phyloP scores from a whole-genome alignment of 2,329 filamentous ascomycete genomes.

The Diplodia seriata region DNA sequence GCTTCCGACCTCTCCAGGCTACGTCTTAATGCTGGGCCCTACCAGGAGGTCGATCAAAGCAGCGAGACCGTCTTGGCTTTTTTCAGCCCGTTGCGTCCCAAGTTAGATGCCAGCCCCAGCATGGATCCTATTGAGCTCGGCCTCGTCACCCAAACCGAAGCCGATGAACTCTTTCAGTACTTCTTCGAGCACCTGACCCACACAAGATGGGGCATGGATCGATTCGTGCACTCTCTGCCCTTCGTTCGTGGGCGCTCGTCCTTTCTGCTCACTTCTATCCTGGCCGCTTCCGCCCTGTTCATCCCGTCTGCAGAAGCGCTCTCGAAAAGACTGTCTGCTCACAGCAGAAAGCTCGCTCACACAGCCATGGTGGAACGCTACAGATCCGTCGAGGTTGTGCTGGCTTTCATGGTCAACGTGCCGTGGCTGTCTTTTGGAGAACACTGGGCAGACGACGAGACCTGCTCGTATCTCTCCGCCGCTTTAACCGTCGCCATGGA shows the following conservation, averaged over 20 bases:
- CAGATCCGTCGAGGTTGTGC: constrained; percentile 74
- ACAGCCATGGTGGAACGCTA: constrained; percentile 67
- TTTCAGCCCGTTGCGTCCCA: constrained; percentile 69
- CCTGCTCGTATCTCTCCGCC: constrained; percentile 73
- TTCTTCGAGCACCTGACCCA: constrained; percentile 75
- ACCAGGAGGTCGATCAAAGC: constrained; percentile 9
- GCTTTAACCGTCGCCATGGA: constrained; percentile 74
- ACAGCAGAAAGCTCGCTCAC: constrained; percentile 68
- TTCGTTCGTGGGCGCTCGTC: constrained; percentile 73
- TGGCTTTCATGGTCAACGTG: constrained; percentile 77
- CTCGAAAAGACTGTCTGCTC: constrained; percentile 69
- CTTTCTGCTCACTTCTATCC: constrained; percentile 74
- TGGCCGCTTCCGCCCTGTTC: constrained; percentile 72
- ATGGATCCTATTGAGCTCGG: constrained; percentile 74
- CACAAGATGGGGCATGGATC: constrained; percentile 76
- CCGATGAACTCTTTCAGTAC: constrained; percentile 68
- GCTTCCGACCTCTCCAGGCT: constrained; percentile 66
- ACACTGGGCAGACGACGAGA: constrained; percentile 75
- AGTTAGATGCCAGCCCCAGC: constrained; percentile 67
- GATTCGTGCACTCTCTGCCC: constrained; percentile 67
- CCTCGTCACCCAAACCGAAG: constrained; percentile 70
- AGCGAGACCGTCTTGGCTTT: constrained; percentile 54
- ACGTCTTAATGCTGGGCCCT: constrained; percentile 11
- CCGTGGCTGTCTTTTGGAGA: constrained; percentile 75
- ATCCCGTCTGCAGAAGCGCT: constrained; percentile 68